Evolutionary conservation across 2,329 filamentous ascomycete genomes (phyloP), one percentile per base, ranked within the genome.

Genomic region (Pseudogymnoascus sp.): DNA sequence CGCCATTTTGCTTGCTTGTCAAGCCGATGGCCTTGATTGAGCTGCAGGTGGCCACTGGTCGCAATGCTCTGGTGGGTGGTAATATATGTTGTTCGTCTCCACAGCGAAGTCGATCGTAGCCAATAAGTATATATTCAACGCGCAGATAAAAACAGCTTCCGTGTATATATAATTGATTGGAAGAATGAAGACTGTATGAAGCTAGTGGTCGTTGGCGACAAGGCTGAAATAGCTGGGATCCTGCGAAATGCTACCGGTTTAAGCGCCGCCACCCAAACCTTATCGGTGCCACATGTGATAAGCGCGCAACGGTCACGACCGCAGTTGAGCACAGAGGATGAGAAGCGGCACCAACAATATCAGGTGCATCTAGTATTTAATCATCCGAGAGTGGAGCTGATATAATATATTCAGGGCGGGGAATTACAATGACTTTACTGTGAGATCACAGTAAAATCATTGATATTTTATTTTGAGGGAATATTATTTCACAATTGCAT

Each of bases 1-100:
- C 37, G 68, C 68, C 69, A 72, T 72, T 55, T 27, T 55, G 45
- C 6, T 13, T 18, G 27, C 21, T 48, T 48, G 7, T 6, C 4
- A 6, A 42, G 45, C 45, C 25, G 42, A 8, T 12, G 42, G 42
- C 45, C 45, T 31, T 29, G 45, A 9, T 45, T 25, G 7, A 52
- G n/a, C 45, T 33, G 27, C 45, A 55, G 27, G 45, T 55, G 18
- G 27, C 27, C 27, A 33, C 27, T 27, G 21, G 40, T 45, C 21
- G 40, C 40, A 45, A 13, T n/a, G 18, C 40, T 45, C 21, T 12
- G 21, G 25, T 42, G 31, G 27, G 27, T 18, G 45, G 5, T 52
- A 5, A 8, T 52, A 29, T 31, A 21, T 27, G 18, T 27, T 45
- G n/a, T 10, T 45, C 40, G 40, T 15, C 37, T 18, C 40, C 18